phyloP scores from a whole-genome alignment of 164 flowering plant species.

The Sedum album region DNA sequence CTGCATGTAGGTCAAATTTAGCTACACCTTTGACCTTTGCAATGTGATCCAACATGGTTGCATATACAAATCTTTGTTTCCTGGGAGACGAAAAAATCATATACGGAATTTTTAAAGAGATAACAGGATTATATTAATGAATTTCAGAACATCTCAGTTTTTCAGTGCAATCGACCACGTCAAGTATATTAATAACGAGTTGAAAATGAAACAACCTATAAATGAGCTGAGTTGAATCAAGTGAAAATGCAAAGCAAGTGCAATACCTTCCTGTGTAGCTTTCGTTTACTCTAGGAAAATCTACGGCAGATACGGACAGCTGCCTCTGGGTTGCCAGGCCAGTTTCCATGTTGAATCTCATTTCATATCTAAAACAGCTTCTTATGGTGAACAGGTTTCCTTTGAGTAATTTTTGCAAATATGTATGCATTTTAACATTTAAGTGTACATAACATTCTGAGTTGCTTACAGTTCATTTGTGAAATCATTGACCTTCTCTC shows the following conservation, averaged over 20 bases:
- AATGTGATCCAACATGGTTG: conserved; percentile 59
- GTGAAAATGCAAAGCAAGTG: no score
- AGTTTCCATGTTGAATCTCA: conserved; percentile 86
- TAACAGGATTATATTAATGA: background rate
- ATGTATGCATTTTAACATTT: background rate
- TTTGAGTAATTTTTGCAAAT: no score
- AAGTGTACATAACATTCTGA: background rate
- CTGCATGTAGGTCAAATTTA: conserved; percentile 82
- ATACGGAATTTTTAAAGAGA: background rate
- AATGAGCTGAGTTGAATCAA: background rate
- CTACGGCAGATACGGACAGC: conserved; percentile 75
- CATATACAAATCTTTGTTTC: conserved; percentile 84
- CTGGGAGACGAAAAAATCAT: conserved; percentile 25
- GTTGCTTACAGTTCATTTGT: conserved; percentile 70
- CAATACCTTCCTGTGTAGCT: conserved; percentile 79
- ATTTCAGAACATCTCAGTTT: background rate
- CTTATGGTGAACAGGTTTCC: no score
- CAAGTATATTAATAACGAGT: background rate
- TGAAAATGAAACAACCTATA: background rate
- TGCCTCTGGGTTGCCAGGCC: conserved; percentile 78
- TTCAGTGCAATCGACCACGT: no score
- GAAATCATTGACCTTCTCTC: conserved; percentile 61
- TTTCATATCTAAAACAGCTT: conserved; percentile 69
- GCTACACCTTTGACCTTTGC: conserved; percentile 73
- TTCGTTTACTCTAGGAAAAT: conserved; percentile 88